Evolutionary conservation across 2,329 filamentous ascomycete genomes (phyloP), one percentile per base, ranked within the genome.

Genomic region (Xylariomycetidae sp.): DNA sequence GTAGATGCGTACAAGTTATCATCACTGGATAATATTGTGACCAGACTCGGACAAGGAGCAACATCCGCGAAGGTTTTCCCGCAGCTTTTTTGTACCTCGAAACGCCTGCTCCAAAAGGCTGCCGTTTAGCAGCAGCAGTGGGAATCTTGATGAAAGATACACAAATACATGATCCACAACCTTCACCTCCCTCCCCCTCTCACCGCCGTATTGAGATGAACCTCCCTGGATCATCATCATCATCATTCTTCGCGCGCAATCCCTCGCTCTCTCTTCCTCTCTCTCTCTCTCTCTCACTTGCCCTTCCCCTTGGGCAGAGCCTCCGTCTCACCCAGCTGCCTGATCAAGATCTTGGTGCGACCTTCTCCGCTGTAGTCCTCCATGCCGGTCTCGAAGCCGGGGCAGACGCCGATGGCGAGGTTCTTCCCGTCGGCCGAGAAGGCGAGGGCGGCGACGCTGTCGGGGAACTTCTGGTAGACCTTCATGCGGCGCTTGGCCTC

Each of bases 401-500:
- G 88, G 49, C 87, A 92, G 7, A 88, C 77, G 8, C 76, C 88
- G 27, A 94, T 75, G 15, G 87, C 89, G 22, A 95, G 67, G 44
- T 80, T 83, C 48, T 74, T 83, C 6, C 89, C 89, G 50, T 92
- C 82, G 2, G 66, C 67, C 25, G 81, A 88, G 58, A 95, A 96
- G 2, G 77, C 76, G 40, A 94, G 63, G 0, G 83, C 81, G 8
- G 85, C 82, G 6, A 96, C 78, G 51, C 82, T 88, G 27, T 88
- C 79, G 12, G 82, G 74, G 37, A 89, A 88, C 53, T 85, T 85
- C 51, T 88, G 86, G 59, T 95, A 95, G 57, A n/a, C 86, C 55
- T 87, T 77, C 59, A 96, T 85, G 57, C 89, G 77, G 51, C 88
- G 74, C 77, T 95, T 96, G 36, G 86, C 85, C 50, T 88, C 81